These are phyloP conservation scores for Cryptosporidium ubiquitum DNA, from an alignment of 169 alveolate species.

Conservation along the genomic window DNA sequence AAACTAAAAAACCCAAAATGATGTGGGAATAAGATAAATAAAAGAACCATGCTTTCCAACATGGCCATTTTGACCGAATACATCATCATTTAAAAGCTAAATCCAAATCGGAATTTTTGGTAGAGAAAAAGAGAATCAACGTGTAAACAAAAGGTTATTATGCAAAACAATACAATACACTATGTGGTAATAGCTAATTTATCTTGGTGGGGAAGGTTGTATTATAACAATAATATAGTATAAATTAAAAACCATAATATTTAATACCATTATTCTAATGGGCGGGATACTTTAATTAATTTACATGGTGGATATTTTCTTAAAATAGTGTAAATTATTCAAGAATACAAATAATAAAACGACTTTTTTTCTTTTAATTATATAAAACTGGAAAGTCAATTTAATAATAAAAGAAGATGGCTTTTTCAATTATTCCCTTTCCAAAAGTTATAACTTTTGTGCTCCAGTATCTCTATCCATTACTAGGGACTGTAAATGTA, in stretches of 20 bases:
- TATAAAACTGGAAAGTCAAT: background rate
- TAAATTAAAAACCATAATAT: background rate
- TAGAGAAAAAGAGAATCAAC: background rate
- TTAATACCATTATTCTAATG: background rate
- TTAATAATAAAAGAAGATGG: background rate
- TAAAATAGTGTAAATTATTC: background rate
- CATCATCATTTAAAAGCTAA: background rate
- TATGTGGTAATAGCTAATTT: background rate
- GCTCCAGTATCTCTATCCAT: conserved; percentile 39
- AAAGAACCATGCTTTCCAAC: background rate
- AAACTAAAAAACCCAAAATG: background rate
- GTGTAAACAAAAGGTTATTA: background rate
- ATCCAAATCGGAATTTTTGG: too few species aligned
- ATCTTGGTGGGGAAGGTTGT: background rate
- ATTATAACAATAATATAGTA: background rate
- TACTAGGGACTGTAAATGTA: background rate
- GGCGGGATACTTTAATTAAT: background rate
- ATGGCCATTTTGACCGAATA: background rate
- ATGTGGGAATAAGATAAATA: background rate
- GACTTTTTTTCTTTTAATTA: too few species aligned
- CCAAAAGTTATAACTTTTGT: conserved; percentile 10
- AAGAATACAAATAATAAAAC: background rate
- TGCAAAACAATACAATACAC: background rate
- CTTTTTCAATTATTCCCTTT: conserved; percentile 15
- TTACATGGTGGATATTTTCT: background rate